Conservation (phyloP, 2,329 filamentous ascomycete species). For the Colletotrichum aenigma region DNA sequence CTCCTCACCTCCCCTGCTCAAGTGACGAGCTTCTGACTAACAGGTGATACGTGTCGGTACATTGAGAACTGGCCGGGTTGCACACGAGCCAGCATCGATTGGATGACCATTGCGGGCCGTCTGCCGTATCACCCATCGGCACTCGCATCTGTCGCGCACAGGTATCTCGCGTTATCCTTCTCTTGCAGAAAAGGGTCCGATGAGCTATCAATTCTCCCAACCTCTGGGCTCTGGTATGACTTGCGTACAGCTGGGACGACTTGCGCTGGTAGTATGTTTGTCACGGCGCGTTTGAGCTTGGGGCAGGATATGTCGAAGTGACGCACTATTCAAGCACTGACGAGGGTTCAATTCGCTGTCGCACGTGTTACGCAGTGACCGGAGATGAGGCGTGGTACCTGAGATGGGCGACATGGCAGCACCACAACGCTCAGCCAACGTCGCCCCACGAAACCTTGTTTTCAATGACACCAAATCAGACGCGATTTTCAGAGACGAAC, state of each 20-base stretch:
- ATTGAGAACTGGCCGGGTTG: neutral
- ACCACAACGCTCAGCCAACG: neutral
- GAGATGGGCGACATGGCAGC: neutral
- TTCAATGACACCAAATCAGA: neutral
- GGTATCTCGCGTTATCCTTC: conserved; percentile 4
- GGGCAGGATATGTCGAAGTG: neutral
- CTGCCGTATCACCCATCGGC: neutral
- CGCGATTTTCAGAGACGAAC: neutral
- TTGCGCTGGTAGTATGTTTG: neutral
- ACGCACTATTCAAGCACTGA: neutral
- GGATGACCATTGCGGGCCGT: neutral
- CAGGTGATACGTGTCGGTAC: neutral
- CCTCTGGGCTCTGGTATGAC: neutral
- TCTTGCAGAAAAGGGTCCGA: conserved; percentile 6
- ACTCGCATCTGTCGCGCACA: conserved; percentile 10
- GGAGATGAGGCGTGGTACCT: neutral
- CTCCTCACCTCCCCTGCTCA: neutral
- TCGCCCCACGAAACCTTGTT: conserved; percentile 8
- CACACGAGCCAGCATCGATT: neutral
- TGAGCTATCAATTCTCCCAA: conserved; percentile 4
- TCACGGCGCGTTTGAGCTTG: neutral
- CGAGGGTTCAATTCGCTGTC: neutral
- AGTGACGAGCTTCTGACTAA: conserved; percentile 7
- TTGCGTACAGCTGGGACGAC: neutral
- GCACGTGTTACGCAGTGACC: neutral